A percentile compares a stretch with the other conserved stretches of the same genome.
These are phyloP conservation scores for Picochlorum sp. DNA, from an alignment of 139 green algal species.

Conservation along the genomic window DNA sequence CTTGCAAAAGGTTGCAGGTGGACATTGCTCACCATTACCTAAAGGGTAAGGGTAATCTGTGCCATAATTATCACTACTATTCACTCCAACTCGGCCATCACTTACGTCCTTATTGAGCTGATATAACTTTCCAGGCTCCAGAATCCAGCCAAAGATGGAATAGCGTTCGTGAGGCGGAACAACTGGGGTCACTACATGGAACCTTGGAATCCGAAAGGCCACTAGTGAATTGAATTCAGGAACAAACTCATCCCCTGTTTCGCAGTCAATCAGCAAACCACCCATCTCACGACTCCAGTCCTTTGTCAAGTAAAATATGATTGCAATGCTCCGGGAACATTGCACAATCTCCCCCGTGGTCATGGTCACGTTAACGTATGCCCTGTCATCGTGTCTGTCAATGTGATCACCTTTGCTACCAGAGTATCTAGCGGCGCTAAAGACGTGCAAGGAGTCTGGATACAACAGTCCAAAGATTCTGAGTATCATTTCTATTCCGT, in stretches of 20 bases:
- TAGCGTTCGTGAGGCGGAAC: not conserved
- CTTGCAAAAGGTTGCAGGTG: no score
- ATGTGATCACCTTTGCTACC: no score
- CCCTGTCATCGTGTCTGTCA: slow-evolving; percentile 29
- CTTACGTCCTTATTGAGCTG: no score
- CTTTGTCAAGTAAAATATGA: slow-evolving; percentile 28
- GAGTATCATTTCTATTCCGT: slow-evolving; percentile 10
- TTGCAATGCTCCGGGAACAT: slow-evolving; percentile 18
- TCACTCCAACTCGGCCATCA: no score
- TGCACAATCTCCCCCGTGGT: slow-evolving; percentile 9
- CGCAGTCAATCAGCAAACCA: slow-evolving; percentile 4
- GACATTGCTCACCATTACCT: no score
- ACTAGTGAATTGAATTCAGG: slow-evolving; percentile 21
- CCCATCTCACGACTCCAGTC: slow-evolving; percentile 13
- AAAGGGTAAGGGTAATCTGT: no score
- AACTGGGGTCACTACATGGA: slow-evolving; percentile 11
- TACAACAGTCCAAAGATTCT: slow-evolving; percentile 30
- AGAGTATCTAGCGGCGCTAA: no score
- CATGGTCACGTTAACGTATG: slow-evolving; percentile 23
- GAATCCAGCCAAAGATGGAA: slow-evolving; percentile 27
- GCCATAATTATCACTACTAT: no score
- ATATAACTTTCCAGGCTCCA: slow-evolving; percentile 23
- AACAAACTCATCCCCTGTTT: slow-evolving; percentile 7
- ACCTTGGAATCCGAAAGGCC: slow-evolving; percentile 19
- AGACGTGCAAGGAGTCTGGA: no score